Evolutionary conservation across 1,139 yeast species (phyloP).

Genomic region (Taphrina pruni): DNA sequence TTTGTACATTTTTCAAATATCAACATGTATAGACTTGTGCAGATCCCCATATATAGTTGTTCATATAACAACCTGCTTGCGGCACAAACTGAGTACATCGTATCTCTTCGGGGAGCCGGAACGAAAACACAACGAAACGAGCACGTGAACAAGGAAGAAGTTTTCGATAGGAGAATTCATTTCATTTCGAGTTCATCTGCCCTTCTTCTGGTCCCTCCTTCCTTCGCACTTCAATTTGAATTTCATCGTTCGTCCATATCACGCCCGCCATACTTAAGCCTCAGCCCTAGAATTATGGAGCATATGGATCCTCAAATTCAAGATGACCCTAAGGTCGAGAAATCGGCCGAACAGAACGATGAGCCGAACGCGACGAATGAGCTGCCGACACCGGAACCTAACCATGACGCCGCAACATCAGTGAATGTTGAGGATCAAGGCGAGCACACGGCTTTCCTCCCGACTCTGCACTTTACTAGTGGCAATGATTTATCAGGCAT

Average conservation of each 20-base stretch:
- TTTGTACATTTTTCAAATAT: background rate
- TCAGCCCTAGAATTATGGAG: constrained; percentile 12
- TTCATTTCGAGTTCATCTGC: constrained; percentile 15
- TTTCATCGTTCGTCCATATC: constrained; percentile 22
- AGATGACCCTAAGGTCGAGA: constrained; percentile 8
- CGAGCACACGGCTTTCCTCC: constrained; percentile 27
- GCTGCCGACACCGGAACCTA: background rate
- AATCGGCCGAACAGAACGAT: background rate
- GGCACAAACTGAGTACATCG: background rate
- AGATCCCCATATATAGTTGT: background rate
- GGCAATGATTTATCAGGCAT: constrained; percentile 30
- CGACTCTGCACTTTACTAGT: constrained; percentile 19
- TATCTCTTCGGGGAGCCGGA: background rate
- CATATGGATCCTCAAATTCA: constrained; percentile 16
- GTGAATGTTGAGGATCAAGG: constrained; percentile 8
- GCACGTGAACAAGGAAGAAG: background rate
- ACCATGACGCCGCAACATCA: background rate
- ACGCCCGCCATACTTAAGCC: constrained; percentile 16
- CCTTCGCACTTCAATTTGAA: constrained; percentile 11
- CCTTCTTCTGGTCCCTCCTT: background rate
- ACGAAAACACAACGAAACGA: background rate
- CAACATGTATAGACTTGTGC: background rate
- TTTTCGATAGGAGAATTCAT: background rate
- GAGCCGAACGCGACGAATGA: constrained; percentile 16
- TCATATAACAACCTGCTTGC: too few relatives aligned